phyloP scores from a whole-genome alignment of 495 filamentous ascomycete species.

The Pyrenula massariospora region DNA sequence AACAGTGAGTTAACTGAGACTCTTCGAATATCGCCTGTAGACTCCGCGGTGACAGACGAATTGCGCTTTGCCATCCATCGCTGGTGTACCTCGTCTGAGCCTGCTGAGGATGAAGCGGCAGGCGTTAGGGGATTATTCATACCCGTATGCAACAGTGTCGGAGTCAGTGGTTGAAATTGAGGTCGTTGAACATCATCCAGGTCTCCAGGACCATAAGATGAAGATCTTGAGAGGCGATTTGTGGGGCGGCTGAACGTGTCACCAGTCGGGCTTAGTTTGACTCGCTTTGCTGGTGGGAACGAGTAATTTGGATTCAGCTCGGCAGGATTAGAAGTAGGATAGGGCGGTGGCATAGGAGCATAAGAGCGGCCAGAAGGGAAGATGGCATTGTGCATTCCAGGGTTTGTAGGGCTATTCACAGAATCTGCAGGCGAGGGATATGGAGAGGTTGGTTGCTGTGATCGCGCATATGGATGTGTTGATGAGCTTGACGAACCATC shows the following conservation, averaged over 20 bases:
- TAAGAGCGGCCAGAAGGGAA: slow-evolving; percentile 1
- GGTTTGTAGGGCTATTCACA: slow-evolving; percentile 7
- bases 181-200: slow-evolving; percentile 3
- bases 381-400: slow-evolving; percentile 1
- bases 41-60: neutral
- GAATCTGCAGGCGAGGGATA: slow-evolving; percentile 13
- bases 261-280: neutral
- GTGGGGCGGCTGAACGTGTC: slow-evolving; percentile 14
- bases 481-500: slow-evolving; percentile 1
- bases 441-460: slow-evolving; percentile 1
- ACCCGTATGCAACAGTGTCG: slow-evolving; percentile 3
- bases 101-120: slow-evolving; percentile 11
- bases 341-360: neutral
- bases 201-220: neutral
- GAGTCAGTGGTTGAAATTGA: slow-evolving; percentile 6
- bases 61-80: neutral
- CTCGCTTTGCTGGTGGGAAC: neutral
- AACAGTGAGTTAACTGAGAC: slow-evolving; percentile 30
- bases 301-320: slow-evolving; percentile 5
- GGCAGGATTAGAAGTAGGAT: slow-evolving; percentile 1
- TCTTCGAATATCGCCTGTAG: slow-evolving; percentile 14
- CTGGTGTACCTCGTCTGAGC: slow-evolving; percentile 5
- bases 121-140: slow-evolving; percentile 14
- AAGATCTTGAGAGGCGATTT: neutral
- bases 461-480: neutral